Conservation (phyloP, 2,329 filamentous ascomycete genomes). For the Aspergillus fijiensis region DNA sequence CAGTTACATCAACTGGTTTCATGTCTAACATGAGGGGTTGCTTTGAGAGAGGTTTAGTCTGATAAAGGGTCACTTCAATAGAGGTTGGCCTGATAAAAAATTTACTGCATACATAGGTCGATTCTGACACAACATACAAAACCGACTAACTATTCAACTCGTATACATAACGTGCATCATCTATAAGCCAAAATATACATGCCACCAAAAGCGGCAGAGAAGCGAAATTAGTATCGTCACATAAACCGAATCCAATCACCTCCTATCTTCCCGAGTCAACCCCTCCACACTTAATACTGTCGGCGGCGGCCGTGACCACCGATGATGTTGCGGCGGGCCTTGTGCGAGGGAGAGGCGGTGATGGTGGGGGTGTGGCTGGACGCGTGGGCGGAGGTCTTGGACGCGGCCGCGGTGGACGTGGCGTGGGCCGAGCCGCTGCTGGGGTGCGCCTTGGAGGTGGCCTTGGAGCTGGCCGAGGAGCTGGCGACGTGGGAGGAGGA, state of each 20-base stretch:
- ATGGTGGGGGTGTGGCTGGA: not conserved
- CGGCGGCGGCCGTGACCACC: not conserved
- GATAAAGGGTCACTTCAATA: too few relatives aligned
- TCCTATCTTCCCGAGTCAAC: not conserved
- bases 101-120: too few relatives aligned
- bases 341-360: not conserved
- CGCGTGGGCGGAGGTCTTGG: not conserved
- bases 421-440: slow-evolving; percentile 1
- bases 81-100: too few relatives aligned
- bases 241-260: not conserved
- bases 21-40: too few relatives aligned
- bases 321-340: not conserved
- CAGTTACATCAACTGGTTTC: too few relatives aligned
- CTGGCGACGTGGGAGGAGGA: not conserved
- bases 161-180: not conserved
- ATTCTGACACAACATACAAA: too few relatives aligned
- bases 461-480: not conserved
- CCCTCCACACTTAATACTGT: not conserved
- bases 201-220: not conserved
- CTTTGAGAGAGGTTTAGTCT: too few relatives aligned
- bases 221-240: not conserved
- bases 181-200: not conserved
- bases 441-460: not conserved
- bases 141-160: not conserved
- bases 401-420: not conserved